Percentiles rank a stretch among this genome's conserved stretches.
These are phyloP conservation scores for Hibiscus trionum DNA, from an alignment of 345 rosid species.

Conservation along the genomic window DNA sequence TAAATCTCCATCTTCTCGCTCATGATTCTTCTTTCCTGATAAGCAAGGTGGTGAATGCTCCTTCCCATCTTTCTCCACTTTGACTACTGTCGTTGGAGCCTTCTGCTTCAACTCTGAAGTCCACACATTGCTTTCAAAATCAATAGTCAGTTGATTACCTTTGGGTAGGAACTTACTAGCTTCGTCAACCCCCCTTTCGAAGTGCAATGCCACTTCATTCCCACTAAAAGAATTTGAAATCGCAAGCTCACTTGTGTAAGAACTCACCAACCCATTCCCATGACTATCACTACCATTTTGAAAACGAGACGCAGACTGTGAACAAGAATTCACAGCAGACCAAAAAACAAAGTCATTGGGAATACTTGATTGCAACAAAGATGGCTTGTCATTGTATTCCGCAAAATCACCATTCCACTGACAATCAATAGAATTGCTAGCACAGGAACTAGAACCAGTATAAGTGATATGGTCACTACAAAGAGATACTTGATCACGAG, in stretches of 20 bases:
- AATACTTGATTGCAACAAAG: constrained; percentile 6
- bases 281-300: not conserved
- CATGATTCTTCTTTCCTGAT: constrained; percentile 49
- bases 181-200: constrained; percentile 74
- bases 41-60: constrained; percentile 20
- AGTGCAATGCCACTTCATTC: constrained; percentile 49
- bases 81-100: constrained; percentile 15
- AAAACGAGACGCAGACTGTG: not conserved
- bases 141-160: constrained; percentile 34
- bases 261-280: constrained; percentile 15
- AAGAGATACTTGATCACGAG: constrained; percentile 14
- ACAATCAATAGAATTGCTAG: constrained; percentile 23
- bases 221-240: constrained; percentile 45
- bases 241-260: constrained; percentile 33
- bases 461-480: constrained; percentile 22
- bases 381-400: constrained; percentile 6
- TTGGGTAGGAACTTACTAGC: constrained; percentile 81
- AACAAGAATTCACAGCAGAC: not conserved
- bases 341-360: constrained; percentile 7
- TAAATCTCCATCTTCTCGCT: constrained; percentile 36
- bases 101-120: constrained; percentile 13
- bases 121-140: constrained; percentile 20
- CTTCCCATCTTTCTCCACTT: constrained; percentile 23
- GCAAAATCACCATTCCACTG: constrained; percentile 11
- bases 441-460: constrained; percentile 14